Evolutionary conservation across 257 asterid species (phyloP), one percentile per base, ranked within the genome.

Genomic region (Scutellaria baicalensis): DNA sequence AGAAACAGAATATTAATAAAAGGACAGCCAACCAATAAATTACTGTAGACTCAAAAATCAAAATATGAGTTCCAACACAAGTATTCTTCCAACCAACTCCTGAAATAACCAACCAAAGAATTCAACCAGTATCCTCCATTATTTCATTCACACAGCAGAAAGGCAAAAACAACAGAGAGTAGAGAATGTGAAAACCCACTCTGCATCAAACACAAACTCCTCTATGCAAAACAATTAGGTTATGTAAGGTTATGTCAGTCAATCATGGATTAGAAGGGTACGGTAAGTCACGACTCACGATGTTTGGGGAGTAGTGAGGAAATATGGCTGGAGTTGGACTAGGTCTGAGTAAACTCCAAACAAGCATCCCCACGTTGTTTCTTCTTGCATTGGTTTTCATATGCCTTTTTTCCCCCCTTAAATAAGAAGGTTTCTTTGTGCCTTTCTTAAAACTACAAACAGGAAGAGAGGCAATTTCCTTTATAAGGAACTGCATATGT

Each of bases 1-100:
- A 21, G 70, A 54, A 77, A 69, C 39, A 70, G 42, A 65, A 67
- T 33, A 70, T 16, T 64, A 59, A 33, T 64, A 31, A 20, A 33
- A 17, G 39, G 59, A 60, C 17, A 45, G 36, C 61, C 42, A 74
- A 54, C 57, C 12, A 55, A 14, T 54, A 1, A 23, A 65, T 36
- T 14, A 39, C n/a, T 66, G 9, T 13, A 20, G 63, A 70, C 68
- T 66, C 51, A 27, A 27, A 23, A 27, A 27, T 5, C 33, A 27
- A 27, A 27, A 2, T 27, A 27, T 27, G 33, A 27, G n/a, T 57
- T n/a, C 63, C 61, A 48, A 49, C 48, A 9, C 45, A 39, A 27
- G 6, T 10, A 64, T 21, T 54, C 43, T 61, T 38, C 64, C 54
- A 66, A 47, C 6, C 14, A 16, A 49, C 35, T 59, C 59, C 36